Conservation (phyloP, 306 rosid species). For the Nissolia schottii region DNA sequence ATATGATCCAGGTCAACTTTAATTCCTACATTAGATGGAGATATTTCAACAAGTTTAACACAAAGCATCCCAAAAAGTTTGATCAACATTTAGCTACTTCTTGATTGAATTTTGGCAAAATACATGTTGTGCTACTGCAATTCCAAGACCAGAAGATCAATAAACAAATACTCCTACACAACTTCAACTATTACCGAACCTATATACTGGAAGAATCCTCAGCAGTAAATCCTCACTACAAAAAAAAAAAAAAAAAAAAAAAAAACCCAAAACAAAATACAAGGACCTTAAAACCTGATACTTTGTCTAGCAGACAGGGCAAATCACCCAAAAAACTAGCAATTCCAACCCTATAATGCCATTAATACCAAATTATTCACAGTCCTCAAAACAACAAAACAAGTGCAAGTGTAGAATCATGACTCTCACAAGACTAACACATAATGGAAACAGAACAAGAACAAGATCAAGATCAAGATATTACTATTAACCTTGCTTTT, state of each 20-base stretch:
- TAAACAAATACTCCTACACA: slow-evolving; percentile 25
- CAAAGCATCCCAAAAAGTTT: slow-evolving; percentile 4
- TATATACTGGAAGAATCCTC: no score
- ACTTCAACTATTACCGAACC: not conserved
- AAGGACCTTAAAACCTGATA: not conserved
- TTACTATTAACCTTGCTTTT: slow-evolving; percentile 66
- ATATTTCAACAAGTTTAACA: not conserved
- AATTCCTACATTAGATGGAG: no score
- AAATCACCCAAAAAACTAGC: no score
- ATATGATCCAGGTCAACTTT: not conserved
- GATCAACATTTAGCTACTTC: slow-evolving; percentile 25
- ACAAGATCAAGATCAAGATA: not conserved
- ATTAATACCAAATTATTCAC: not conserved
- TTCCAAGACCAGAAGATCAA: slow-evolving; percentile 25
- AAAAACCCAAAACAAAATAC: not conserved
- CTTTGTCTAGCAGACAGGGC: no score
- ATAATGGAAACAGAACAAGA: not conserved
- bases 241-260: no score
- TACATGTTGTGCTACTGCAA: slow-evolving; percentile 14
- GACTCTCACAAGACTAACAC: no score
- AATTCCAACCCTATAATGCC: no score
- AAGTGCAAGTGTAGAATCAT: not conserved
- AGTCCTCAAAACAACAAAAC: not conserved
- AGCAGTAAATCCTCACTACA: no score
- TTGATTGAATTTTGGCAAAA: slow-evolving; percentile 17